Percentiles rank a stretch among this genome's conserved stretches.
Conservation (phyloP, 345 rosid species). For the Firmiana major region DNA sequence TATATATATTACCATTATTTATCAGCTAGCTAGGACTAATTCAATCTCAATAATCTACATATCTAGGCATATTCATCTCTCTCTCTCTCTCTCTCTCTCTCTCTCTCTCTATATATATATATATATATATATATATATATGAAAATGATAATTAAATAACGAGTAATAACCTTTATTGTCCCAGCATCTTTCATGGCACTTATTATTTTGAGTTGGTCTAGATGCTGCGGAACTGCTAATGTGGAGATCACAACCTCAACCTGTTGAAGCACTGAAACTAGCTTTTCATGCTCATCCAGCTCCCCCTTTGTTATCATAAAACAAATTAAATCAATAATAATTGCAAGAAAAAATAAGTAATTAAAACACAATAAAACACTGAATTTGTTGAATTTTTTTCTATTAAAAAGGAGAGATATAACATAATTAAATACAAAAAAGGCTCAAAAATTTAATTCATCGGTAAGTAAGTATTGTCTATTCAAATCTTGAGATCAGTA, state of each 20-base stretch:
- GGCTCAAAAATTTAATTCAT: too few relatives aligned
- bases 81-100: too few relatives aligned
- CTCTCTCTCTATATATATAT: not conserved
- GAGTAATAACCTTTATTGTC: slow-evolving; percentile 30
- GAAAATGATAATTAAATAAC: too few relatives aligned
- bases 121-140: too few relatives aligned
- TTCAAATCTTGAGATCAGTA: too few relatives aligned
- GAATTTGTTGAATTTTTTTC: too few relatives aligned
- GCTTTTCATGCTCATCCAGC: slow-evolving; percentile 18
- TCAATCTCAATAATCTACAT: too few relatives aligned
- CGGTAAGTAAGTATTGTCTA: too few relatives aligned
- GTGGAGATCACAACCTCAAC: slow-evolving; percentile 44
- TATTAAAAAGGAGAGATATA: too few relatives aligned
- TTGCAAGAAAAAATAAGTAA: not conserved
- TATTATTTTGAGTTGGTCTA: slow-evolving; percentile 37
- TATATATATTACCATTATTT: too few relatives aligned
- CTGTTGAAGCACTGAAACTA: slow-evolving; percentile 11
- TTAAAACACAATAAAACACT: not conserved
- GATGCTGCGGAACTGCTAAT: slow-evolving; percentile 23
- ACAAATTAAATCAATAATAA: not conserved
- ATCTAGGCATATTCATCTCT: too few relatives aligned
- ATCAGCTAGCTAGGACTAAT: not conserved
- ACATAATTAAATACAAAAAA: too few relatives aligned
- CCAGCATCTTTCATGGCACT: slow-evolving; percentile 43
- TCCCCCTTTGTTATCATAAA: slow-evolving; percentile 23